These are phyloP conservation scores for Alternaria angustiovoidea DNA, from an alignment of 2,329 filamentous ascomycete genomes.

Conservation along the genomic window DNA sequence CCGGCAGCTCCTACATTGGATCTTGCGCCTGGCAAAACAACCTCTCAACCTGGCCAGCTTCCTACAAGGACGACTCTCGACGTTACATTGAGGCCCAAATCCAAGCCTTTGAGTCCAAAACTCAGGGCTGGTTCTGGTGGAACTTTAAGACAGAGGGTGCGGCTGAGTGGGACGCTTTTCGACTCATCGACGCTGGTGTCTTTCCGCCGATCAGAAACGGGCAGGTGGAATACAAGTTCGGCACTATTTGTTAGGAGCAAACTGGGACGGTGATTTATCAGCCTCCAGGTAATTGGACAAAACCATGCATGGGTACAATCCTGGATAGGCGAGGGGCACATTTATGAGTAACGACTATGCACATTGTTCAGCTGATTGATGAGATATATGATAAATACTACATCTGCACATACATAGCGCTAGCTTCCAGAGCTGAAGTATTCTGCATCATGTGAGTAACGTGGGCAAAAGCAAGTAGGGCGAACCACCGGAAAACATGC, in stretches of 20 bases:
- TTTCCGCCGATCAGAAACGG: conserved; percentile 53
- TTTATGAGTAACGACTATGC: neutral
- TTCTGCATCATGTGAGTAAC: neutral
- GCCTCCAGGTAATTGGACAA: neutral
- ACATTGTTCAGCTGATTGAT: conserved; percentile 6
- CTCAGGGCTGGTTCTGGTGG: conserved; percentile 66
- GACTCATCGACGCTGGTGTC: conserved; percentile 59
- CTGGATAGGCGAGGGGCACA: neutral
- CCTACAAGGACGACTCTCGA: conserved; percentile 56
- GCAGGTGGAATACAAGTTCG: conserved; percentile 33
- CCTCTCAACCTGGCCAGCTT: conserved; percentile 58
- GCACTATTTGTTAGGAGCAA: conserved; percentile 24
- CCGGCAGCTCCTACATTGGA: conserved; percentile 59
- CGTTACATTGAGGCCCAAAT: conserved; percentile 65
- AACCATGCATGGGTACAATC: neutral
- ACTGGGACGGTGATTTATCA: conserved; percentile 6
- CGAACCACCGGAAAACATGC: neutral
- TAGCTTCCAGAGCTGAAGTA: neutral
- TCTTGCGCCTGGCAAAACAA: conserved; percentile 62
- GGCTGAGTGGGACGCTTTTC: conserved; percentile 63
- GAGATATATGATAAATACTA: neutral
- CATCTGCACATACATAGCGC: neutral
- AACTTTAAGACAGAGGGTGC: conserved; percentile 66
- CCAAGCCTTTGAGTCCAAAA: conserved; percentile 59
- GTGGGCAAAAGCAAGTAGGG: neutral